phyloP scores from a whole-genome alignment of 1,284 basidiomycete genomes.

The Ceratobasidium sp. region DNA sequence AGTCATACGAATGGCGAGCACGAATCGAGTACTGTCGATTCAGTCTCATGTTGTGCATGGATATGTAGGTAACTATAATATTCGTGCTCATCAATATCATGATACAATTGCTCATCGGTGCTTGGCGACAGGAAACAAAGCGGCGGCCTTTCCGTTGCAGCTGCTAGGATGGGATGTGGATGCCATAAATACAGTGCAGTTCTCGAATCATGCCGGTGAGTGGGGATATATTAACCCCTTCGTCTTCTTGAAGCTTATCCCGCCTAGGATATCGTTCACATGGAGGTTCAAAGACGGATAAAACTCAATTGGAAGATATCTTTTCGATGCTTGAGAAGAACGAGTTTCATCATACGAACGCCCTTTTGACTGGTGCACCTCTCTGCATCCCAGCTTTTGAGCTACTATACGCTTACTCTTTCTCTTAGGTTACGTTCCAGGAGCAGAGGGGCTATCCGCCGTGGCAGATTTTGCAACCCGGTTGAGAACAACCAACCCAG shows the following conservation, averaged over 20 bases:
- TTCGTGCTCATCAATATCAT: neutral
- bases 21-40: conserved; percentile 66
- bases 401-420: neutral
- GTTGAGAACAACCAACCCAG: conserved; percentile 63
- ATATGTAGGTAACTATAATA: conserved; percentile 77
- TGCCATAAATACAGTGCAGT: conserved; percentile 91
- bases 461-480: conserved; percentile 70
- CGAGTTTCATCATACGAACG: conserved; percentile 68
- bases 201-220: conserved; percentile 90
- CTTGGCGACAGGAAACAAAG: conserved; percentile 58
- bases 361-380: conserved; percentile 53
- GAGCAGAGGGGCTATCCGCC: conserved; percentile 76
- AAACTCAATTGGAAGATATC: conserved; percentile 70
- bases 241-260: neutral
- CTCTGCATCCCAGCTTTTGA: neutral
- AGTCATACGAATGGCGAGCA: neutral
- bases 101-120: conserved; percentile 2
- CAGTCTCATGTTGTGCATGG: conserved; percentile 95
- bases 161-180: conserved; percentile 96
- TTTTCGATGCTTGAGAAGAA: conserved; percentile 74
- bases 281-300: conserved; percentile 75
- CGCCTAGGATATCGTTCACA: conserved; percentile 74
- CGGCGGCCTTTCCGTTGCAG: conserved; percentile 94
- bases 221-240: conserved; percentile 29
- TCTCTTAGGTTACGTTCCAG: conserved; percentile 80